These are phyloP conservation scores for Zymoseptoria crescenta DNA, from an alignment of 2,329 filamentous ascomycete genomes.

Conservation along the genomic window DNA sequence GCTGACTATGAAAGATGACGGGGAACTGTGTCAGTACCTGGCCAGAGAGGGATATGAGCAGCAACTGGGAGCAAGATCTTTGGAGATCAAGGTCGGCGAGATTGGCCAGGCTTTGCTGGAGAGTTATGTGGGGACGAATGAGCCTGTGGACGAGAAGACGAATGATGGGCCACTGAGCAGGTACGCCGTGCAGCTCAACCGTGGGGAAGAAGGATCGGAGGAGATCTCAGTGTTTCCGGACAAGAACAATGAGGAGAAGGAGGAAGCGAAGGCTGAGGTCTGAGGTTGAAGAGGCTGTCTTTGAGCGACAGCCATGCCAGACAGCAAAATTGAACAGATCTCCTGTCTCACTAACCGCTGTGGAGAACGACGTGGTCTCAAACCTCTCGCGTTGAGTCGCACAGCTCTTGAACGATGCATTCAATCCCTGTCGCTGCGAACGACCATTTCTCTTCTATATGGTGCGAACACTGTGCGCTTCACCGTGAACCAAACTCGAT, in stretches of 20 bases:
- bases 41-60: background rate
- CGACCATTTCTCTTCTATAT: no score
- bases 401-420: no score
- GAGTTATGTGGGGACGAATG: background rate
- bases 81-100: background rate
- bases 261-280: background rate
- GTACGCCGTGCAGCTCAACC: background rate
- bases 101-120: background rate
- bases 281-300: background rate
- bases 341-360: no score
- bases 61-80: background rate
- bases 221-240: background rate
- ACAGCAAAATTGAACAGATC: no score
- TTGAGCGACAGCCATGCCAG: no score
- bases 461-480: background rate
- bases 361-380: no score
- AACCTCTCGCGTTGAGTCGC: no score
- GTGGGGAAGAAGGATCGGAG: background rate
- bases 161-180: background rate
- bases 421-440: no score
- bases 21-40: background rate
- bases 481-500: background rate
- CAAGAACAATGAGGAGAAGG: background rate
- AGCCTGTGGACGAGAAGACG: background rate
- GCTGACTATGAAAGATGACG: background rate